phyloP scores from a whole-genome alignment of 2,329 filamentous ascomycete genomes.

The Fusarium keratoplasticum region DNA sequence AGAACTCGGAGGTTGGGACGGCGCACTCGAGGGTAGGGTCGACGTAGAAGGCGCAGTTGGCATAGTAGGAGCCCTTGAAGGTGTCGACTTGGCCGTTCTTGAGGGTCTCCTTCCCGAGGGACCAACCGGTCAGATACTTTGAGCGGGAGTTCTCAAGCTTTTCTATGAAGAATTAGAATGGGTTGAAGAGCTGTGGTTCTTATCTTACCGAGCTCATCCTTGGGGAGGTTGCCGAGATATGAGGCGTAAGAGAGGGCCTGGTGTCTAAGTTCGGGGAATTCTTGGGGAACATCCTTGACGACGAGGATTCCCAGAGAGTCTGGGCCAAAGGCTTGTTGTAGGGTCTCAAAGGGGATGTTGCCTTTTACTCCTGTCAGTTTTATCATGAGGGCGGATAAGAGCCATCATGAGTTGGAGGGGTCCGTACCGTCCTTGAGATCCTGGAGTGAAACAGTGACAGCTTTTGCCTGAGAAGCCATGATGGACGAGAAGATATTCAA shows the following conservation, averaged over 20 bases:
- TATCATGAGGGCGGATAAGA: slow-evolving; percentile 11
- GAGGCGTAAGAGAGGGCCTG: slow-evolving; percentile 87
- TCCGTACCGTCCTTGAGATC: slow-evolving; percentile 69
- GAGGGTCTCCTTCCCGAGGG: slow-evolving; percentile 83
- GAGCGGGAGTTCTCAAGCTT: slow-evolving; percentile 69
- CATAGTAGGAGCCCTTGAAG: slow-evolving; percentile 86
- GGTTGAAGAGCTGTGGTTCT: neutral
- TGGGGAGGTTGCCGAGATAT: slow-evolving; percentile 85
- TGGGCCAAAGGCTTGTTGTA: slow-evolving; percentile 88
- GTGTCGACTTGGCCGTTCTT: slow-evolving; percentile 83
- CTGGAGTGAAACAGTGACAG: slow-evolving; percentile 70
- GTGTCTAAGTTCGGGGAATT: slow-evolving; percentile 78
- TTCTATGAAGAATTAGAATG: slow-evolving; percentile 48
- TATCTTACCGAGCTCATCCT: slow-evolving; percentile 74
- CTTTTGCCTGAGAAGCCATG: slow-evolving; percentile 64
- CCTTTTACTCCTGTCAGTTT: slow-evolving; percentile 56
- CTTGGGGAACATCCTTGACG: slow-evolving; percentile 83
- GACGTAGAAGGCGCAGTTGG: slow-evolving; percentile 84
- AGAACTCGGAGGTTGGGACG: slow-evolving; percentile 68
- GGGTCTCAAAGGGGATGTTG: slow-evolving; percentile 73
- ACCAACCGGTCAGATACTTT: slow-evolving; percentile 80
- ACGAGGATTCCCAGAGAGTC: slow-evolving; percentile 91
- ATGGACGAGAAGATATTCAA: neutral
- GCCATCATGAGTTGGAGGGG: slow-evolving; percentile 20
- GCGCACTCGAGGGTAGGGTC: slow-evolving; percentile 72